A percentile compares a stretch with the other conserved stretches of the same genome.
These are phyloP conservation scores for Vigna mungo DNA, from an alignment of 306 rosid species.

Conservation along the genomic window DNA sequence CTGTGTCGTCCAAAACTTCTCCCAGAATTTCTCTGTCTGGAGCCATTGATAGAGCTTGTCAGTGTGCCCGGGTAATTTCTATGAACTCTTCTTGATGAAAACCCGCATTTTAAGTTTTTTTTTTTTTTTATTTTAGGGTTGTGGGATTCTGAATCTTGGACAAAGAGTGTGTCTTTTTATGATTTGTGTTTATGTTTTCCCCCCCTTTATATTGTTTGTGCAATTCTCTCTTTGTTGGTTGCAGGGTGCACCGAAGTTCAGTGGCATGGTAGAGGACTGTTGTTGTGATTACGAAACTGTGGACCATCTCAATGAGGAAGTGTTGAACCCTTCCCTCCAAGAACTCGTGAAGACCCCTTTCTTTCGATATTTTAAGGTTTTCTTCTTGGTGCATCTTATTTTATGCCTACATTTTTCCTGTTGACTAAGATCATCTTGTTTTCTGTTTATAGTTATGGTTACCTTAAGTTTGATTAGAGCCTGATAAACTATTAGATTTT, in stretches of 20 bases:
- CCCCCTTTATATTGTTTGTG: background rate
- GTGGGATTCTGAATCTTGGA: conserved; percentile 16
- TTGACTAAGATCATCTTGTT: background rate
- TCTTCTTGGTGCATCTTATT: background rate
- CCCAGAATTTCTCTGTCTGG: conserved; percentile 60
- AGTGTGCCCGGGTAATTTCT: conserved; percentile 67
- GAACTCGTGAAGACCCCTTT: conserved; percentile 70
- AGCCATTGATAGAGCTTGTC: conserved; percentile 63
- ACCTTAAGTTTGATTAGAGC: conserved; percentile 6
- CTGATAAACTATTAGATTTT: conserved; percentile 3
- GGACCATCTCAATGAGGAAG: conserved; percentile 59
- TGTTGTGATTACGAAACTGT: conserved; percentile 78
- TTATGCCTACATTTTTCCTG: conserved; percentile 13
- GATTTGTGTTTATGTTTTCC: background rate
- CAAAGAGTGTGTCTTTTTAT: conserved; percentile 1
- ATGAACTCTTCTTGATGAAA: background rate
- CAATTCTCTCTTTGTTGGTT: background rate
- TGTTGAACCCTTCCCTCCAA: conserved; percentile 64
- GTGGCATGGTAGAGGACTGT: conserved; percentile 76
- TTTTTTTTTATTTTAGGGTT: background rate
- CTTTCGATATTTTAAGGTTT: conserved; percentile 75
- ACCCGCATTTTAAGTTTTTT: background rate
- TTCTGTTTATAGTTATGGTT: conserved; percentile 27
- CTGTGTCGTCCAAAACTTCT: conserved; percentile 59
- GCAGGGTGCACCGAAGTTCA: conserved; percentile 61